Base-by-base conservation (phyloP, 2,329 filamentous ascomycete species). In the Stemphylium vesicarium region DNA sequence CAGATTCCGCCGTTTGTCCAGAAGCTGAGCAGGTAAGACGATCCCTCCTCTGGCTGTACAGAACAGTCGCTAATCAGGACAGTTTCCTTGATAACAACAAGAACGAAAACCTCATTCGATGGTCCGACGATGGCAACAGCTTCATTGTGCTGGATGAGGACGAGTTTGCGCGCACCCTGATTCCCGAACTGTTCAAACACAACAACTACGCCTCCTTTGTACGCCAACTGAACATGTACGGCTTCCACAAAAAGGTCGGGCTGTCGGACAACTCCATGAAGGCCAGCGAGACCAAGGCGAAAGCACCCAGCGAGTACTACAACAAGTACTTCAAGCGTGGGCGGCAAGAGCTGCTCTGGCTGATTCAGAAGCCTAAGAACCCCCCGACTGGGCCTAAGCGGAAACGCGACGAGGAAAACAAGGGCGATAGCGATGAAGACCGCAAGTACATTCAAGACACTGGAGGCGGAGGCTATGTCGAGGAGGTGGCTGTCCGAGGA, bases 101-200 rank as follows among this genome's bases (percentile, higher is more conserved):
- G 72, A 96, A 98, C 71, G 94, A 92, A 2, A 92, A 97, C 31
- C 82, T 98, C 43, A 99, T 99, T 71, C 88, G 94, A 65, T 99
- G 95, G 95, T 97, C 95, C 0, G 91, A 96, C 67, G 92, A 94
- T 70, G 95, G 95, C 26, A 92, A 96, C 70, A 97, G 94, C 0
- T 99, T 99, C 77, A 90, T 98, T 52, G 94, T 99, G 3, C 80
- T 98, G 8, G 94, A 99, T 70, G 95, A 99, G 77, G 95, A 99
- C 71, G 94, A 90, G 68, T 91, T 91, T 69, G 88, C 88, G 7
- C 86, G 87, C 68, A 90, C 85, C 0, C 73, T 91, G 56, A 91
- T 91, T 44, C 88, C 88, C 0, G 88, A 91, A 67, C 80, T 91
- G 4, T 91, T 91, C 80, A 91, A 91, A 70, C 88, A 91, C 75